phyloP scores from a whole-genome alignment of 164 flowering plant species.

The Litsea cubeba region DNA sequence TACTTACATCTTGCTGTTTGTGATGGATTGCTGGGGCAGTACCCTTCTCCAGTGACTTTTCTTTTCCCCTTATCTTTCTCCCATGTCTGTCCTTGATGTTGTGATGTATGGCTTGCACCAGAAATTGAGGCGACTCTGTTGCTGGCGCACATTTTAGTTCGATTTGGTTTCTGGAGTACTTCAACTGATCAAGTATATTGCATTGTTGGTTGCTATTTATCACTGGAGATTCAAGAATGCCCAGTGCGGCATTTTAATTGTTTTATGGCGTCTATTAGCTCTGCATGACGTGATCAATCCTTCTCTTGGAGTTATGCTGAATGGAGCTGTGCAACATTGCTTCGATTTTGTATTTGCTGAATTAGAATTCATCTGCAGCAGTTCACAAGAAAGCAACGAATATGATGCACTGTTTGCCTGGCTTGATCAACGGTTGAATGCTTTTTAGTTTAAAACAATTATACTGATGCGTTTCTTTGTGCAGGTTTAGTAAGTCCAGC shows the following conservation, averaged over 20 bases:
- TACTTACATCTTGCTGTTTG: conserved; percentile 13
- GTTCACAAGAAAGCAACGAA: conserved; percentile 48
- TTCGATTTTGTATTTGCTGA: conserved; percentile 60
- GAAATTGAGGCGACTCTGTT: conserved; percentile 39
- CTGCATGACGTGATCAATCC: conserved; percentile 42
- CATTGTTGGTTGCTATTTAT: conserved; percentile 28
- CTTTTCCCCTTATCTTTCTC: background rate
- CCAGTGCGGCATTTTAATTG: conserved; percentile 35
- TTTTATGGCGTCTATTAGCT: conserved; percentile 33
- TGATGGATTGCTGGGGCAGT: conserved; percentile 16
- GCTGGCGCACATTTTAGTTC: conserved; percentile 33
- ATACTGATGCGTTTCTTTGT: conserved; percentile 26
- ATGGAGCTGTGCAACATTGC: conserved; percentile 54
- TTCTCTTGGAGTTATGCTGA: conserved; percentile 45
- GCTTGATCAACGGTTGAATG: conserved; percentile 32
- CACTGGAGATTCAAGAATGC: conserved; percentile 45
- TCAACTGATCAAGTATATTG: conserved; percentile 38
- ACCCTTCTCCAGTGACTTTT: conserved; percentile 19
- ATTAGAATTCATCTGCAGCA: conserved; percentile 33
- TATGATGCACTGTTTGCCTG: conserved; percentile 48
- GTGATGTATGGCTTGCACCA: conserved; percentile 59
- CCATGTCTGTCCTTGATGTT: conserved; percentile 40
- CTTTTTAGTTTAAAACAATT: conserved; percentile 19
- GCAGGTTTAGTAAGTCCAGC: conserved; percentile 47
- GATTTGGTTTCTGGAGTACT: conserved; percentile 30